A percentile compares a stretch with the other conserved stretches of the same genome.
Evolutionary conservation across 2,329 filamentous ascomycete species (phyloP).

Genomic region (Colletotrichum cereale): DNA sequence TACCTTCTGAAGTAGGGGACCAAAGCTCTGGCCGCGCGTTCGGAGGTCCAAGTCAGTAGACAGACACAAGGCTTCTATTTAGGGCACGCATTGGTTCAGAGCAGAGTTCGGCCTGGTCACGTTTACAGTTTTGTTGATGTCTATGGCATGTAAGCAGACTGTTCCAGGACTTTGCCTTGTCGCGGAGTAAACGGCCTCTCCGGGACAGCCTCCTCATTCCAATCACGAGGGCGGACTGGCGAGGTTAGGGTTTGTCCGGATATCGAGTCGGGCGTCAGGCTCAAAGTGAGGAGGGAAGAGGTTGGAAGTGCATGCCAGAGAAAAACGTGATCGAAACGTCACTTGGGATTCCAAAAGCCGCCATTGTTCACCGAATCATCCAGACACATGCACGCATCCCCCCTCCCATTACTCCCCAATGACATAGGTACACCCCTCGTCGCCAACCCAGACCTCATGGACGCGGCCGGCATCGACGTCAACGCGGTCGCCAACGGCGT

Average conservation of each 20-base stretch:
- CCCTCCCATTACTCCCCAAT: conserved; percentile 72
- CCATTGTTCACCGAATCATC: background rate
- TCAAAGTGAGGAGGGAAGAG: background rate
- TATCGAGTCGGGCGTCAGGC: background rate
- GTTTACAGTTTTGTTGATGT: background rate
- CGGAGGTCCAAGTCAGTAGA: conserved; percentile 6
- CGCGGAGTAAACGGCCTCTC: background rate
- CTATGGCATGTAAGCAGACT: background rate
- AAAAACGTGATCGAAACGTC: background rate
- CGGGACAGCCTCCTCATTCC: background rate
- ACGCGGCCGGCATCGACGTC: conserved; percentile 74
- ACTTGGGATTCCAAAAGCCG: background rate
- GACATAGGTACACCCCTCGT: conserved; percentile 75
- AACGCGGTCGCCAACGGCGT: conserved; percentile 70
- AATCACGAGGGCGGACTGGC: background rate
- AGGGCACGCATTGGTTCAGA: background rate
- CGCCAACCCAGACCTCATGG: conserved; percentile 79
- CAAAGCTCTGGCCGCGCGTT: conserved; percentile 34
- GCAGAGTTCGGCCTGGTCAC: conserved; percentile 8
- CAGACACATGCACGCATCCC: conserved; percentile 45
- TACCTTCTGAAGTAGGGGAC: conserved; percentile 11
- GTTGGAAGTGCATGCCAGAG: no score
- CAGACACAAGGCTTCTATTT: background rate
- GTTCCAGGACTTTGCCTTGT: conserved; percentile 5
- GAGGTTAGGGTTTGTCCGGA: background rate